Conservation (phyloP, 169 alveolate species). For the Eimeria sp. region DNA sequence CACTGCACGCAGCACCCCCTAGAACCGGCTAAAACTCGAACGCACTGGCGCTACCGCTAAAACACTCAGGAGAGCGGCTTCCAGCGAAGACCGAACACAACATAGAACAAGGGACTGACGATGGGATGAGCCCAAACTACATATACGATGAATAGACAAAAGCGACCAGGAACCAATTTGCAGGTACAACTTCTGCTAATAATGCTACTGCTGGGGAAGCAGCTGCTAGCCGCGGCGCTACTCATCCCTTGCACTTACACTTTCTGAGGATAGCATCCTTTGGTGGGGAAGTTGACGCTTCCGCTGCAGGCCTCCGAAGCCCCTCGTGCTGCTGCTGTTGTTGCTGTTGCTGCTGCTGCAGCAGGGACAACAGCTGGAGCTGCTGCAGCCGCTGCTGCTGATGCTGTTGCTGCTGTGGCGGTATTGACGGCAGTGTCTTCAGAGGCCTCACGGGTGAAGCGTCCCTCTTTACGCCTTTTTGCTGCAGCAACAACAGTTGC, state of each 20-base stretch:
- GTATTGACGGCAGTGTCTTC: conserved; percentile 18
- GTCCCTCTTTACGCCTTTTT: conserved; percentile 25
- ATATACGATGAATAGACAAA: no score
- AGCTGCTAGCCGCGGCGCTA: background rate
- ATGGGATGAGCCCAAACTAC: background rate
- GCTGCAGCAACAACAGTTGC: conserved; percentile 35
- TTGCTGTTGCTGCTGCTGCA: conserved; percentile 65
- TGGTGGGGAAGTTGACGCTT: conserved; percentile 60
- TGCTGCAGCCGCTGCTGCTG: conserved; percentile 70
- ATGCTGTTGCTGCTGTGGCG: conserved; percentile 51
- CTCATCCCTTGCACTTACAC: conserved; percentile 3
- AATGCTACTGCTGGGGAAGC: background rate
- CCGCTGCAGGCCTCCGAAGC: conserved; percentile 43
- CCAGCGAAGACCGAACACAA: background rate
- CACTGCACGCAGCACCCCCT: background rate
- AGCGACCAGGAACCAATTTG: background rate
- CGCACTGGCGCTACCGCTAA: background rate
- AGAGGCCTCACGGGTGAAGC: conserved; percentile 47
- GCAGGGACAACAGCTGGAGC: conserved; percentile 52
- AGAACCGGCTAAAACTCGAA: background rate
- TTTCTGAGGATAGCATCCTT: conserved; percentile 53
- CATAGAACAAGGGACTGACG: background rate
- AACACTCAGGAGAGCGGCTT: background rate
- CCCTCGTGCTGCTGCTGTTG: conserved; percentile 63
- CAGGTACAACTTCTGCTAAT: background rate